Conservation (phyloP, 108 stramenopile genomes). For the Nitzschia sp. region DNA sequence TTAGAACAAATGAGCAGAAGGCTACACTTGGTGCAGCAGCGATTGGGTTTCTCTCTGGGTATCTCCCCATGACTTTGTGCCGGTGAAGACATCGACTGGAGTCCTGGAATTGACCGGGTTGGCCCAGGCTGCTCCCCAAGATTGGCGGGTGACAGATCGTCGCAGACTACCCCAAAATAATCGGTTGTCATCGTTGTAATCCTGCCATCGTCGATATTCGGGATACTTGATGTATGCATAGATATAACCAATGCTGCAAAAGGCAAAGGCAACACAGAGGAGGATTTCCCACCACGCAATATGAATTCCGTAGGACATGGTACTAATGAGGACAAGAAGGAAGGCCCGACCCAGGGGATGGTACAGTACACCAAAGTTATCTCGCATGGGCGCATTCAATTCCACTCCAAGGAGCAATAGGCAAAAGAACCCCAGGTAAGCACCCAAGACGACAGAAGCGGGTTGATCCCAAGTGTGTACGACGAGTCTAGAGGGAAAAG, state of each 20-base stretch:
- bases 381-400: constrained; percentile 35
- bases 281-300: constrained; percentile 35
- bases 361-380: constrained; percentile 46
- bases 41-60: constrained; percentile 18
- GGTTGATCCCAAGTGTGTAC: constrained; percentile 23
- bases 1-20: neutral
- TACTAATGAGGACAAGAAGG: constrained; percentile 31
- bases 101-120: neutral
- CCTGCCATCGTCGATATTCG: constrained; percentile 40
- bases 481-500: constrained; percentile 35
- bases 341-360: constrained; percentile 38
- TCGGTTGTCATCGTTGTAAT: constrained; percentile 29
- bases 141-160: neutral
- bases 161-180: constrained; percentile 18
- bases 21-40: constrained; percentile 23
- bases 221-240: constrained; percentile 35
- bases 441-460: constrained; percentile 30
- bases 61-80: neutral
- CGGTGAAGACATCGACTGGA: neutral
- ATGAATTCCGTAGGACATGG: constrained; percentile 35
- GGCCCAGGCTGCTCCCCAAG: constrained; percentile 6
- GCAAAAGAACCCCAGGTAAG: constrained; percentile 34
- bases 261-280: constrained; percentile 26
- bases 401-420: constrained; percentile 35
- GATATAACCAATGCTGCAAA: constrained; percentile 21